Base-by-base conservation (phyloP, 2,329 filamentous ascomycete genomes). In the Colletotrichum lupini region DNA sequence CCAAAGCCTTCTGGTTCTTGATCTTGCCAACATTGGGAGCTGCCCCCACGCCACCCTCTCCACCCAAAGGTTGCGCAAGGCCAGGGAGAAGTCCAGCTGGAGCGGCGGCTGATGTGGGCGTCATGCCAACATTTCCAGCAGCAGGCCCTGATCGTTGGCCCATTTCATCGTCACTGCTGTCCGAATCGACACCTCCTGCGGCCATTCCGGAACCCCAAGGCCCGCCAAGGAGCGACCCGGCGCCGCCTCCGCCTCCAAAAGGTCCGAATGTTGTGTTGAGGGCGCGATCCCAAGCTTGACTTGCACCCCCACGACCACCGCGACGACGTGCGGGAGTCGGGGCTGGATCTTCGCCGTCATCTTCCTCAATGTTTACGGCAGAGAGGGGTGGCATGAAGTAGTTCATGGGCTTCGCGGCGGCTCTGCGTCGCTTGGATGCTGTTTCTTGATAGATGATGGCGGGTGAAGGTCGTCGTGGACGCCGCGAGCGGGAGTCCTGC, bases 131-230 rank as follows among this genome's bases (percentile, higher is more conserved):
- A 72, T 92, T 89, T 58, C 81, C 83, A 56, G 85, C 82, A 74
- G 82, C 77, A 49, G 42, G 42, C 42, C 79, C 85, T 8, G 87
- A 90, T 73, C 93, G 90, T 75, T 92, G 91, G 75, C 89, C 87
- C 82, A 91, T 91, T 79, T 99, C 97, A 77, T 99, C 97, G 78
- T 99, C 97, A 81, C 97, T 99, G 82, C 95, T 98, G 80, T 99
- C 97, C 6, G 96, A 98, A 78, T 98, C 97, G 9, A 92, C 93
- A 66, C 93, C 94, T 32, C 92, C 95, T 74, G 91, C 90, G 26
- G 93, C 93, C 42, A 49, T 49, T 14, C 90, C 93, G 56, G 91
- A 91, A 68, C 92, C 93, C 86, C 92, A 94, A 5, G 93, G 92
- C 1, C 94, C 94, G 74, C 87, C 91, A 68, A 96, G 89, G 14